Base-by-base conservation (phyloP, 805 yeast genomes). In the Candida pseudoglaebosa region DNA sequence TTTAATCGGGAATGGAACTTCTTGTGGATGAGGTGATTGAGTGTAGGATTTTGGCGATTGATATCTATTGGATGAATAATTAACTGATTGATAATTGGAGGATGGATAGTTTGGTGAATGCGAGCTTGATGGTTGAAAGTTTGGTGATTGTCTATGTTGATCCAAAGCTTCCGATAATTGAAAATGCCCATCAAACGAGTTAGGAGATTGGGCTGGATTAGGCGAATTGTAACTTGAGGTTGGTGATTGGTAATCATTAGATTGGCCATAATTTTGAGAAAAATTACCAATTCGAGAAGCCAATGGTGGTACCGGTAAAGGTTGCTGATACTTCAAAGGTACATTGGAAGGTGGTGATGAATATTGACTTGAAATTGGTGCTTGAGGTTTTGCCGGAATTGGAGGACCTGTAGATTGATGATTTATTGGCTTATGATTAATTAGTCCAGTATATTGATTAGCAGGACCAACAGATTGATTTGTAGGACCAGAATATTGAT, bases 251-350 rank as follows among this genome's bases (percentile, higher is more conserved):
- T n/a, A 13, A 10, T n/a, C n/a, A n/a, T n/a, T n/a, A n/a, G n/a
- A n/a, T n/a, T n/a, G n/a, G n/a, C n/a, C n/a, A n/a, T n/a, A n/a
- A n/a, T n/a, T n/a, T n/a, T n/a, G n/a, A n/a, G n/a, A n/a, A n/a
- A n/a, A n/a, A n/a, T n/a, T n/a, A n/a, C n/a, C n/a, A 12, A 13
- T 13, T 12, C 15, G 29, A 26, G 29, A 13, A 5, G 9, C 12
- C 19, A 21, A 30, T 18, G 29, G 32, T 16, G 62, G 67, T 13
- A 59, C 41, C 0, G 65, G 61, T 15, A 53, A 46, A n/a, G 69
- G 69, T 1, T 55, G 37, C 38, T 55, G 61, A 39, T 63, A 63
- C 37, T 57, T 62, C 24, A 48, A 35, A 3, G 66, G 64, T 14
- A 54, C 26, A 4, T 17, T 22, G 9, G 17, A 2, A 24, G 15